phyloP scores from a whole-genome alignment of 2,329 filamentous ascomycete genomes.

The Sclerotinia minor region DNA sequence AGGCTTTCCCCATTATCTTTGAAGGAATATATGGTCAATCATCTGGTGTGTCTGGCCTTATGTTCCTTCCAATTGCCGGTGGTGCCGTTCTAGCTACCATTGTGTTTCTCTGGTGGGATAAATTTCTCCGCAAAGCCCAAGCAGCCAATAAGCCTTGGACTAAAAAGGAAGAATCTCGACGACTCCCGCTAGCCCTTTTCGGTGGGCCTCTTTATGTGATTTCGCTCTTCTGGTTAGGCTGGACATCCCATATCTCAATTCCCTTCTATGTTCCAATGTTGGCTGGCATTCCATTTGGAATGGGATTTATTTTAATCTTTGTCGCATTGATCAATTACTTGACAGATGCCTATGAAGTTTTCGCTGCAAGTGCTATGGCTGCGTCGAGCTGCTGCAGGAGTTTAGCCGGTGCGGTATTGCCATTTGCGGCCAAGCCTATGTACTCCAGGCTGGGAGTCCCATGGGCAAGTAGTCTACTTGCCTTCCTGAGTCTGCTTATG shows the following conservation, averaged over 20 bases:
- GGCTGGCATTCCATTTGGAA: constrained; percentile 57
- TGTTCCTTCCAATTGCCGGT: constrained; percentile 56
- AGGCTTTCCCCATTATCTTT: constrained; percentile 66
- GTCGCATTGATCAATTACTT: constrained; percentile 62
- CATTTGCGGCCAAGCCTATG: constrained; percentile 51
- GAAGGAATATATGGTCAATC: constrained; percentile 59
- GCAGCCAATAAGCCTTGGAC: constrained; percentile 48
- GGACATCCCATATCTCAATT: constrained; percentile 53
- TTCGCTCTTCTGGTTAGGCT: constrained; percentile 60
- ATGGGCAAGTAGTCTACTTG: constrained; percentile 51
- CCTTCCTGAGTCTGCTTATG: constrained; percentile 50
- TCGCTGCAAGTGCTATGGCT: constrained; percentile 57
- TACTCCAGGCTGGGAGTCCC: constrained; percentile 49
- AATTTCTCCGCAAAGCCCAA: constrained; percentile 52
- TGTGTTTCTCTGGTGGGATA: constrained; percentile 53
- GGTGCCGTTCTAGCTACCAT: constrained; percentile 54
- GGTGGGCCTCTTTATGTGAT: constrained; percentile 48
- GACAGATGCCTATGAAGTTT: constrained; percentile 57
- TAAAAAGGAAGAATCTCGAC: constrained; percentile 54
- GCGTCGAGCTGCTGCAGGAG: constrained; percentile 44
- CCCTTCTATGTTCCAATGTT: constrained; percentile 58
- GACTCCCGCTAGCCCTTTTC: constrained; percentile 50
- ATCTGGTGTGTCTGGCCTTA: constrained; percentile 57
- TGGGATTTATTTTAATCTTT: constrained; percentile 55
- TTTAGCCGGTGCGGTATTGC: constrained; percentile 48